A percentile compares a stretch with the other conserved stretches of the same genome.
These are phyloP conservation scores for Jatropha curcas DNA, from an alignment of 345 rosid genomes.

Conservation along the genomic window DNA sequence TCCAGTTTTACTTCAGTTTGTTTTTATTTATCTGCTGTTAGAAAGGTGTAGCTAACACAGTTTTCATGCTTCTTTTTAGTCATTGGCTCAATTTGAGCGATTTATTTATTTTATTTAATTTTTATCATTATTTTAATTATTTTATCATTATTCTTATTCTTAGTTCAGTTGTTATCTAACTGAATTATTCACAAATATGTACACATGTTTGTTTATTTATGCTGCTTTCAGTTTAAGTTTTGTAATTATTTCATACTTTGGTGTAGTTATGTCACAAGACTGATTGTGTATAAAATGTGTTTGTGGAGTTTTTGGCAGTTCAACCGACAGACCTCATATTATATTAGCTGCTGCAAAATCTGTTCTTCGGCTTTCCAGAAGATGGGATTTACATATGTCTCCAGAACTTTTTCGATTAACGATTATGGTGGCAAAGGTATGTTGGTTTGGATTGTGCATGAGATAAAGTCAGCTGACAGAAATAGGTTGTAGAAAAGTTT, in stretches of 20 bases:
- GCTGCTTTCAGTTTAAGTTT: background rate
- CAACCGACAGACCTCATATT: slow-evolving; percentile 41
- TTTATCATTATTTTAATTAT: background rate
- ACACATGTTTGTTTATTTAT: background rate
- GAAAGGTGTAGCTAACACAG: background rate
- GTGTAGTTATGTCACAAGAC: background rate
- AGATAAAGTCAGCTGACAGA: slow-evolving; percentile 8
- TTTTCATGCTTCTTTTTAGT: background rate
- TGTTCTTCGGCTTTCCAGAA: slow-evolving; percentile 77
- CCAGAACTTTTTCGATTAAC: slow-evolving; percentile 64
- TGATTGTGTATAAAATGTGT: background rate
- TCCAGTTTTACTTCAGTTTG: background rate
- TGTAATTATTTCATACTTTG: background rate
- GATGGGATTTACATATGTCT: slow-evolving; percentile 87
- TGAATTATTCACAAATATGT: background rate
- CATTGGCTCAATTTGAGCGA: background rate
- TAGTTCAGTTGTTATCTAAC: background rate
- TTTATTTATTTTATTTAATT: background rate
- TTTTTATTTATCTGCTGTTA: background rate
- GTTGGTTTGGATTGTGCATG: slow-evolving; percentile 20
- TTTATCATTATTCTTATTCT: too few species aligned
- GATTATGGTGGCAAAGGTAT: slow-evolving; percentile 67
- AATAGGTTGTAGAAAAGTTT: background rate
- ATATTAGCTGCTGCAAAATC: slow-evolving; percentile 90
- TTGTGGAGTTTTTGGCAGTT: slow-evolving; percentile 40